These are phyloP conservation scores for Euphorbia celastroides DNA, from an alignment of 441 rosid species.

Conservation along the genomic window DNA sequence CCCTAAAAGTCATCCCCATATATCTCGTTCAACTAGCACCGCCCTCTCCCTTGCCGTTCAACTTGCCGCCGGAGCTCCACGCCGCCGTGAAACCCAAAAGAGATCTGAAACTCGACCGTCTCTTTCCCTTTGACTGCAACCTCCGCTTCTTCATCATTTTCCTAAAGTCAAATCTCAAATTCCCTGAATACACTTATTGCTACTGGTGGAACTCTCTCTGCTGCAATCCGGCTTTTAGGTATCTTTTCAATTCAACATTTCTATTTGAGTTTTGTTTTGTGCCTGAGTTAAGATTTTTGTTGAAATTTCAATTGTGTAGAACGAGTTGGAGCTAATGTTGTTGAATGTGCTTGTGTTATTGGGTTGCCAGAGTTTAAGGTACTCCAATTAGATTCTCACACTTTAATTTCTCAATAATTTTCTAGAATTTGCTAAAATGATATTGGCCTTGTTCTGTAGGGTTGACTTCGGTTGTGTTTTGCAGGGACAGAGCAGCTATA, in stretches of 20 bases:
- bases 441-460: background rate
- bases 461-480: background rate
- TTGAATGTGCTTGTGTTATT: constrained; percentile 89
- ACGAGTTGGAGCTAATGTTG: constrained; percentile 75
- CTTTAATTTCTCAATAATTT: no score
- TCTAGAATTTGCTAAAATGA: background rate
- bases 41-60: no score
- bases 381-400: background rate
- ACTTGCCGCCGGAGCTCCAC: no score
- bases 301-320: constrained; percentile 30
- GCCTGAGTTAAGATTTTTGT: background rate
- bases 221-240: constrained; percentile 83
- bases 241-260: background rate
- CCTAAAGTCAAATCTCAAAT: no score
- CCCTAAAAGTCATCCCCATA: no score
- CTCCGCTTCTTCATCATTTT: no score
- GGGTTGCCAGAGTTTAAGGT: constrained; percentile 87
- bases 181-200: no score
- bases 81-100: no score
- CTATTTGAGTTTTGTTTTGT: background rate
- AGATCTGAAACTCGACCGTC: no score
- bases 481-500: constrained; percentile 71
- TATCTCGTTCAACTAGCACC: no score
- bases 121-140: no score
- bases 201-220: constrained; percentile 89